Conservation (phyloP, 2,329 filamentous ascomycete species). For the Exophiala bonariae region DNA sequence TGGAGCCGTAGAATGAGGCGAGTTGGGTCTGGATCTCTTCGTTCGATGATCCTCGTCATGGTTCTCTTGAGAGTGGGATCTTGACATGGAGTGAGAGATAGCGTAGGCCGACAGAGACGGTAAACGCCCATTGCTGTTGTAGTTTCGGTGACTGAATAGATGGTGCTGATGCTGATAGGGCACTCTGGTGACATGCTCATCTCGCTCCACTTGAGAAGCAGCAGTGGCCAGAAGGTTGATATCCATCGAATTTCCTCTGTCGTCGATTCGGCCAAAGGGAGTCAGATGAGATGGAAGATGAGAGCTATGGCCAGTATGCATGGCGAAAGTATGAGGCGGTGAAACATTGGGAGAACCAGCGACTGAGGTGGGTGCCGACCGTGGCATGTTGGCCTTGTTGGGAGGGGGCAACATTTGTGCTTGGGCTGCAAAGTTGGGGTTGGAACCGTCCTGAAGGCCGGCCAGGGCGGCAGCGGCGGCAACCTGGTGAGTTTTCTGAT, state of each 20-base stretch:
- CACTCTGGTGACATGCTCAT: conserved; percentile 48
- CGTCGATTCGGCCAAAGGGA: conserved; percentile 52
- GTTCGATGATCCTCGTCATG: conserved; percentile 71
- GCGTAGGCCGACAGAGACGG: conserved; percentile 77
- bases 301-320: conserved; percentile 53
- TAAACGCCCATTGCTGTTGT: conserved; percentile 58
- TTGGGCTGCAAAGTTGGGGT: conserved; percentile 41
- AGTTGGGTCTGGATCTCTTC: conserved; percentile 90
- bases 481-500: conserved; percentile 75
- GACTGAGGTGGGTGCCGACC: conserved; percentile 83
- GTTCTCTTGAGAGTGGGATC: conserved; percentile 64
- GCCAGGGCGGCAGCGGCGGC: conserved; percentile 58
- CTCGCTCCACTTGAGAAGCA: conserved; percentile 66
- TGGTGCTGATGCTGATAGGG: conserved; percentile 48
- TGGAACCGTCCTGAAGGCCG: conserved; percentile 52
- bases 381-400: conserved; percentile 70
- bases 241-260: conserved; percentile 56
- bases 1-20: conserved; percentile 91
- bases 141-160: conserved; percentile 48
- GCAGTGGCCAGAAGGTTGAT: conserved; percentile 71
- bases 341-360: conserved; percentile 93
- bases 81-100: conserved; percentile 79
- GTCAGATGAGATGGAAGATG: conserved; percentile 40
- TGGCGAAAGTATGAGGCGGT: conserved; percentile 79
- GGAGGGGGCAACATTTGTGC: conserved; percentile 77